Conservation (phyloP, 2,329 filamentous ascomycete species). For the Nakataea oryzae region DNA sequence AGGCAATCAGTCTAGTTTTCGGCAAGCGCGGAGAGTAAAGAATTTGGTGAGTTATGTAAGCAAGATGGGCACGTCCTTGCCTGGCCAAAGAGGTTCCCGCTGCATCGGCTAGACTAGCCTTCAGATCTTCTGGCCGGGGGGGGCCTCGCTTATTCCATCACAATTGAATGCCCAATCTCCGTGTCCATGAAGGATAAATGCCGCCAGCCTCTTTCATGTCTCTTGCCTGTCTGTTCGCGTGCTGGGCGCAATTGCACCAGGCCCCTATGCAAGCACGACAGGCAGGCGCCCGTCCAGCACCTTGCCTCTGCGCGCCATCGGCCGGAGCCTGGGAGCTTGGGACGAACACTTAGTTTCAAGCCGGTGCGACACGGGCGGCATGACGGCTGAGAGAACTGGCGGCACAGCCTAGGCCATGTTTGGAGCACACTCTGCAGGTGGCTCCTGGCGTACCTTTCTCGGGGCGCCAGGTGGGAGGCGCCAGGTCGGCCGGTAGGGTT, state of each 20-base stretch:
- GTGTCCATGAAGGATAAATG: neutral
- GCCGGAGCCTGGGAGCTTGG: neutral
- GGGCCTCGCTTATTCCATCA: too few species aligned
- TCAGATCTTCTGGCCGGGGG: neutral
- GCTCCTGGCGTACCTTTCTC: neutral
- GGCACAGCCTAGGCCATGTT: neutral
- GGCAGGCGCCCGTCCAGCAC: too few species aligned
- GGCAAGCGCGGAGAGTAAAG: too few species aligned
- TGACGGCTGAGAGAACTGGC: neutral
- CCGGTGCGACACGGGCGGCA: neutral
- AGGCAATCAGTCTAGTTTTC: neutral
- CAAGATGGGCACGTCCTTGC: neutral
- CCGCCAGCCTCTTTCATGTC: neutral
- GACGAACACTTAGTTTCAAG: neutral
- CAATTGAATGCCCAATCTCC: too few species aligned
- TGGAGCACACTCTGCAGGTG: neutral
- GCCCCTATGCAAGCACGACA: neutral
- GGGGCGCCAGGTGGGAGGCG: neutral
- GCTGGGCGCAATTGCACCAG: too few species aligned
- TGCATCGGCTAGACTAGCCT: too few species aligned
- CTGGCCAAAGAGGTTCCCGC: neutral
- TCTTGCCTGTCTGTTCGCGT: neutral
- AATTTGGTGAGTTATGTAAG: too few species aligned
- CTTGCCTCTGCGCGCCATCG: neutral
- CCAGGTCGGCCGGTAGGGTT: neutral